phyloP scores from a whole-genome alignment of 2,329 filamentous ascomycete species.

The Xylariaceae sp. region DNA sequence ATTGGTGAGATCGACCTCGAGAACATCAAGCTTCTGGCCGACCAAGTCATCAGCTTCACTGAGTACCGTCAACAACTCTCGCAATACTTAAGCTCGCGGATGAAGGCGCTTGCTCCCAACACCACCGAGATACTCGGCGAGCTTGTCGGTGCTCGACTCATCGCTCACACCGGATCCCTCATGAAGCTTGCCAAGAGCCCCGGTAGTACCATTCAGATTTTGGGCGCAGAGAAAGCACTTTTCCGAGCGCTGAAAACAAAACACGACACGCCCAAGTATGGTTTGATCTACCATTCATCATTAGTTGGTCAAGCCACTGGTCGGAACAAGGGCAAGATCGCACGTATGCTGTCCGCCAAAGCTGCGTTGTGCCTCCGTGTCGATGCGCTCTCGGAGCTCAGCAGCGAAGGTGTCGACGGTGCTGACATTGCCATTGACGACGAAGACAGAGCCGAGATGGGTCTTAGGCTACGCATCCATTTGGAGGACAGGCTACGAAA shows the following conservation, averaged over 20 bases:
- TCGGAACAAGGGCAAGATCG: conserved; percentile 99
- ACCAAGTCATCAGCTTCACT: conserved; percentile 89
- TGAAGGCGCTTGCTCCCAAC: conserved; percentile 96
- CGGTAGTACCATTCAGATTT: conserved; percentile 93
- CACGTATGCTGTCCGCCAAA: conserved; percentile 92
- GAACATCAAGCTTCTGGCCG: conserved; percentile 86
- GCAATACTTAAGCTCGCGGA: conserved; percentile 85
- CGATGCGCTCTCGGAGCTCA: conserved; percentile 81
- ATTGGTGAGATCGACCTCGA: conserved; percentile 89
- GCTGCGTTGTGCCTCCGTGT: conserved; percentile 89
- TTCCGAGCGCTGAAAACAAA: conserved; percentile 99
- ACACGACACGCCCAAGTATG: conserved; percentile 98
- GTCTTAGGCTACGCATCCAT: conserved; percentile 67
- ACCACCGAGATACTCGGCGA: conserved; percentile 90
- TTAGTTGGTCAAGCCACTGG: conserved; percentile 95
- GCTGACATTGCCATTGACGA: conserved; percentile 66
- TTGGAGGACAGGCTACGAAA: conserved; percentile 73
- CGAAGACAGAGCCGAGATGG: conserved; percentile 81
- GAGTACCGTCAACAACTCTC: conserved; percentile 87
- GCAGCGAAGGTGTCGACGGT: conserved; percentile 56
- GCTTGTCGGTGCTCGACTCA: conserved; percentile 89
- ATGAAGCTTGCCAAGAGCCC: conserved; percentile 94
- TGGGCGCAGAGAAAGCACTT: conserved; percentile 96
- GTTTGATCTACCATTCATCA: conserved; percentile 88
- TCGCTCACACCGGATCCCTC: conserved; percentile 90